Percentiles rank a stretch among this genome's conserved stretches.
These are phyloP conservation scores for Hypomontagnella submonticulosa DNA, from an alignment of 495 filamentous ascomycete species.

Conservation along the genomic window DNA sequence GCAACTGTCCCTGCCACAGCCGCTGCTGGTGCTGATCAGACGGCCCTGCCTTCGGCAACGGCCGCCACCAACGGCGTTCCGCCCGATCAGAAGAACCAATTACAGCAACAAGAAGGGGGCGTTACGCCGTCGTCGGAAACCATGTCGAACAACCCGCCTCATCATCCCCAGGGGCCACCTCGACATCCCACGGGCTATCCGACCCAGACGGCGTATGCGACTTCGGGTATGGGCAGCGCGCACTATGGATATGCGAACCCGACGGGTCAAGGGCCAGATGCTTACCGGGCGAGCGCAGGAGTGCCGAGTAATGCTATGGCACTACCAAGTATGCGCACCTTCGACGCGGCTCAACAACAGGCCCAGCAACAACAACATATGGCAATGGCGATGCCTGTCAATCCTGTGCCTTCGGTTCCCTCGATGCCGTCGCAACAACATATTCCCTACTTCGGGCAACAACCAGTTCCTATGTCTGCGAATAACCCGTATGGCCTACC, in stretches of 20 bases:
- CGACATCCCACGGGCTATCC: conserved; percentile 66
- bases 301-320: conserved; percentile 64
- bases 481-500: conserved; percentile 59
- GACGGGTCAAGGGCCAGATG: conserved; percentile 53
- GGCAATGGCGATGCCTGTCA: conserved; percentile 48
- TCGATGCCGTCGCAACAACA: conserved; percentile 49
- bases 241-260: conserved; percentile 68
- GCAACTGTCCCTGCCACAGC: conserved; percentile 13
- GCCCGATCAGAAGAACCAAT: conserved; percentile 25
- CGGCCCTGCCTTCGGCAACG: conserved; percentile 29
- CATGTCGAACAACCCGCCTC: conserved; percentile 62
- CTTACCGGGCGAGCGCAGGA: conserved; percentile 62
- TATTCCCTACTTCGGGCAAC: conserved; percentile 52
- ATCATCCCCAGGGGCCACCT: conserved; percentile 55
- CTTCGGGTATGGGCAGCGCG: conserved; percentile 57
- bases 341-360: conserved; percentile 61
- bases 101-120: conserved; percentile 37
- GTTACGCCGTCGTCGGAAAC: conserved; percentile 49
- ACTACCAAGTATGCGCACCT: conserved; percentile 73
- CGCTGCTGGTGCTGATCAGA: conserved; percentile 29
- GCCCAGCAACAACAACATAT: conserved; percentile 58
- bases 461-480: conserved; percentile 51
- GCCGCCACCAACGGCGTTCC: conserved; percentile 33
- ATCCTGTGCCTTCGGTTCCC: conserved; percentile 44
- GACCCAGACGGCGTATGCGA: conserved; percentile 65